These are phyloP conservation scores for Scalesia atractyloides DNA, from an alignment of 129 eudicot species.

Conservation along the genomic window DNA sequence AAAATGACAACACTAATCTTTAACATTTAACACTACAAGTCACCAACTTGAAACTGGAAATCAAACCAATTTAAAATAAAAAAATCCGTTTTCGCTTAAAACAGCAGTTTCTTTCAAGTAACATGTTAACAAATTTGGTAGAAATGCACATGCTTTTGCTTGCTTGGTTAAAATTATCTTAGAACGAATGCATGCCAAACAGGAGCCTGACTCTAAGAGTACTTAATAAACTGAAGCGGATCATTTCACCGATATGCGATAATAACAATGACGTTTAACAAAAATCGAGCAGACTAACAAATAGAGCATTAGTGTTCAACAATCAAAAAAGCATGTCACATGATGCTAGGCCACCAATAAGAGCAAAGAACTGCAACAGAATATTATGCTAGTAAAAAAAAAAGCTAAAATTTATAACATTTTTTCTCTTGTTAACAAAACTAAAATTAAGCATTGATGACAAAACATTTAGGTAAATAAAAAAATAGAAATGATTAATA, in stretches of 20 bases:
- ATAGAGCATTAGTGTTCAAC: background rate
- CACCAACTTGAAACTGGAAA: background rate
- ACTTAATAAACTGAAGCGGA: background rate
- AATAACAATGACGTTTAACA: background rate
- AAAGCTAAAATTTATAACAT: background rate
- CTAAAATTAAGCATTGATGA: background rate
- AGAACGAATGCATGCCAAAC: background rate
- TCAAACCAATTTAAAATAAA: background rate
- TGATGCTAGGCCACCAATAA: background rate
- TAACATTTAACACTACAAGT: background rate
- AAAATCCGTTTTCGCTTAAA: background rate
- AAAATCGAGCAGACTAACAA: background rate
- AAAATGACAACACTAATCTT: background rate
- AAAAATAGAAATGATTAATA: too few species aligned
- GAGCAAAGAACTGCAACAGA: background rate
- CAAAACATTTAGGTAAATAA: background rate
- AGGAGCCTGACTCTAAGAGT: background rate
- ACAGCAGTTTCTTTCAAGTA: background rate
- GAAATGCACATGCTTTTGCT: background rate
- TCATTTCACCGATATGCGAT: constrained; percentile 3
- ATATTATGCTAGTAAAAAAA: background rate
- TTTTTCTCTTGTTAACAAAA: background rate
- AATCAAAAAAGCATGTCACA: background rate
- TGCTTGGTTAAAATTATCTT: background rate
- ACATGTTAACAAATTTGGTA: background rate